Conservation (phyloP, 257 asterid genomes). For the Solanum sparsipilum region DNA sequence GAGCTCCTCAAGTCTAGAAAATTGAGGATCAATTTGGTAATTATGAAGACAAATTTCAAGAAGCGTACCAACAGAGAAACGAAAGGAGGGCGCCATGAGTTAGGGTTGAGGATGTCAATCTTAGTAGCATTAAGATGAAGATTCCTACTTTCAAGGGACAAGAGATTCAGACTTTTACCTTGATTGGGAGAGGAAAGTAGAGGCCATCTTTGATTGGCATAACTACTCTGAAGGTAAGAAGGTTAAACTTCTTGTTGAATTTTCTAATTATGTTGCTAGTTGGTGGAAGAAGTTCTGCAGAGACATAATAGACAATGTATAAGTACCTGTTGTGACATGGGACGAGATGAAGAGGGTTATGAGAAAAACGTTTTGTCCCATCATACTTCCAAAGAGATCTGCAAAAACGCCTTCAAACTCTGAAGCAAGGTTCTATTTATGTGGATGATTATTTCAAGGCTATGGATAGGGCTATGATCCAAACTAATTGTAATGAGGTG, state of each 20-base stretch:
- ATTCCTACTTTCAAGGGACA: too few relatives aligned
- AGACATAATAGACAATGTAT: not conserved
- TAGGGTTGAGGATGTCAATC: too few relatives aligned
- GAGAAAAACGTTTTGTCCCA: not conserved
- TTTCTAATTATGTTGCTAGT: too few relatives aligned
- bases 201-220: not conserved
- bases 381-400: not conserved
- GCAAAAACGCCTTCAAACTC: not conserved
- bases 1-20: too few relatives aligned
- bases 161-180: too few relatives aligned
- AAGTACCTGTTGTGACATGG: not conserved
- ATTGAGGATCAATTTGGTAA: too few relatives aligned
- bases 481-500: too few relatives aligned
- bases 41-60: not conserved
- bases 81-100: not conserved
- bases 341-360: not conserved
- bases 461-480: not conserved
- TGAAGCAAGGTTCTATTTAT: not conserved
- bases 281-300: not conserved
- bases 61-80: not conserved
- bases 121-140: too few relatives aligned
- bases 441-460: not conserved
- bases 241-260: too few relatives aligned
- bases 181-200: not conserved
- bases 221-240: too few relatives aligned